Base-by-base conservation (phyloP, 257 asterid genomes). In the Hygrophila difformis region DNA sequence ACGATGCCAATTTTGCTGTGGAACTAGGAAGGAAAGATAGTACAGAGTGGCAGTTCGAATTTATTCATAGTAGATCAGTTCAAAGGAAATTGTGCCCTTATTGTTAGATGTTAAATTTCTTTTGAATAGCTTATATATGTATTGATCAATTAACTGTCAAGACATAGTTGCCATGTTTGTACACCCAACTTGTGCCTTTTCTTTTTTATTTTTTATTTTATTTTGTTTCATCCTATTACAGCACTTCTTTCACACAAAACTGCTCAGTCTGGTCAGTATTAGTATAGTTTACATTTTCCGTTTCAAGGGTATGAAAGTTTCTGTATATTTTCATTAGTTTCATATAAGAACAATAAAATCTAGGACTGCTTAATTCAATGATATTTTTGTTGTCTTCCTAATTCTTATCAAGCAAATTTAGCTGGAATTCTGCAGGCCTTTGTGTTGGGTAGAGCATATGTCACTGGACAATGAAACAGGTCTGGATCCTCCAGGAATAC, bases 391-490 rank as follows among this genome's bases (percentile, higher is more conserved):
- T 35, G 38, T 35, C 40, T 12, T 6, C 17, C 13, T 8, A 1
- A 35, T 12, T 14, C 4, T 35, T 35, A 35, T 14, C 5, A 12
- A 18, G 20, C 13, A 3, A 23, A 15, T 22, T 44, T 16, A 18
- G 40, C 8, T 17, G 29, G 53, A 23, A 33, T 16, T 44, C 53
- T 68, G 61, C 79, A 88, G 97, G 61, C 97, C 97, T 29, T 62
- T 84, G 48, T 88, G 97, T 63, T 88, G 97, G 97, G 79, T 81
- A 68, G 93, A 88, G 41, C 97, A 88, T 44, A 84, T 88, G 97
- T 67, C 97, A 44, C 51, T 88, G 56, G 93, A 88, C 64, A 88
- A 88, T 47, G 97, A 84, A 69, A 76, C 95, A 41, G 95, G 97
- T 15, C 22, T 88, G 78, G 97, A 88, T 75, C 94, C 94, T 43